These are phyloP conservation scores for Garcia nutans DNA, from an alignment of 345 rosid species.

Conservation along the genomic window DNA sequence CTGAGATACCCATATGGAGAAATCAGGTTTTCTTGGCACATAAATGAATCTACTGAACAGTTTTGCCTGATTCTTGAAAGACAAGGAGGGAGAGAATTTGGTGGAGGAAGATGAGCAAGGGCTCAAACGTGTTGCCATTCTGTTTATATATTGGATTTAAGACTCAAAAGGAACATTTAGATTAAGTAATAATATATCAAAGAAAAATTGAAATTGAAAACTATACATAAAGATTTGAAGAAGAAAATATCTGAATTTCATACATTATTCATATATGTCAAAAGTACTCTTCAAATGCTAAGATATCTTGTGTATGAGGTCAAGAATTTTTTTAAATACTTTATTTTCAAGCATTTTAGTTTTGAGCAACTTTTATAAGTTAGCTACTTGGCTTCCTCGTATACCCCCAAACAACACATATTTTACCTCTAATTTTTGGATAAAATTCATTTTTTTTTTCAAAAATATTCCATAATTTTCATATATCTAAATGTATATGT, in stretches of 20 bases:
- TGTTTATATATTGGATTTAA: too few relatives aligned
- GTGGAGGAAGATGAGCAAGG: constrained; percentile 42
- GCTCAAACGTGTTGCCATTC: constrained; percentile 51
- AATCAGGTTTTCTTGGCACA: constrained; percentile 40
- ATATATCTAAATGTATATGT: too few relatives aligned
- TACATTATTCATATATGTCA: neutral
- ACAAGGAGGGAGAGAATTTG: constrained; percentile 27
- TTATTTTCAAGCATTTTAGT: too few relatives aligned
- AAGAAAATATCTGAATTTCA: neutral
- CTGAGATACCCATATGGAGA: constrained; percentile 37
- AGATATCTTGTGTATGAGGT: constrained; percentile 32
- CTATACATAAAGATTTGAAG: neutral
- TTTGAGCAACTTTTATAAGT: too few relatives aligned
- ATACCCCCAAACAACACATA: too few relatives aligned
- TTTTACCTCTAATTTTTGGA: too few relatives aligned
- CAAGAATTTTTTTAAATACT: constrained; percentile 15
- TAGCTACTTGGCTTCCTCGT: too few relatives aligned
- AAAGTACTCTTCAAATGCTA: neutral
- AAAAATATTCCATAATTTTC: too few relatives aligned
- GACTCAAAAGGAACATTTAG: constrained; percentile 13
- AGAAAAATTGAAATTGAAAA: neutral
- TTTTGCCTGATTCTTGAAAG: constrained; percentile 32
- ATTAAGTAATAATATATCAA: neutral
- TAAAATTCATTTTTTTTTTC: too few relatives aligned
- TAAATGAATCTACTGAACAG: constrained; percentile 32